Percentiles rank a stretch among this genome's conserved stretches.
These are phyloP conservation scores for Proliferodiscus dingleyae DNA, from an alignment of 2,329 filamentous ascomycete genomes.

Conservation along the genomic window DNA sequence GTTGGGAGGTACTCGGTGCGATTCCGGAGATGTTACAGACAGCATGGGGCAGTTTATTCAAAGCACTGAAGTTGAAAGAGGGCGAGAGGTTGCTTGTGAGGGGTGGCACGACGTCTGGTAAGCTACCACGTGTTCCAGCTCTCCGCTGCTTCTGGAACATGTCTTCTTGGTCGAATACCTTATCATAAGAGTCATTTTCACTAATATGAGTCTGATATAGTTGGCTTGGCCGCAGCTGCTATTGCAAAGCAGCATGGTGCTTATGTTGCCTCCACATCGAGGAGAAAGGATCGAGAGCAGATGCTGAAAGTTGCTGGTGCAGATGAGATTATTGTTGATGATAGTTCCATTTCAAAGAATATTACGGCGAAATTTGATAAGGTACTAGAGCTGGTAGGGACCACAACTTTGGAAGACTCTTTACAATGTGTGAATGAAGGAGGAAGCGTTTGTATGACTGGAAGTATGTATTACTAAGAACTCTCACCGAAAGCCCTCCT, in stretches of 20 bases:
- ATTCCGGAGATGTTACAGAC: conserved; percentile 49
- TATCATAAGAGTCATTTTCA: too few relatives aligned
- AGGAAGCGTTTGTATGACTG: conserved; percentile 42
- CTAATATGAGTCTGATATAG: not conserved
- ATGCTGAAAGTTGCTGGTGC: conserved; percentile 37
- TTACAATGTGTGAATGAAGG: conserved; percentile 34
- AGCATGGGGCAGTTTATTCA: conserved; percentile 41
- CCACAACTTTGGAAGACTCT: conserved; percentile 39
- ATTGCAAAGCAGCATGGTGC: conserved; percentile 40
- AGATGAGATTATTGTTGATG: conserved; percentile 41
- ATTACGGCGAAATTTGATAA: conserved; percentile 38
- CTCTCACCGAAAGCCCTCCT: too few relatives aligned
- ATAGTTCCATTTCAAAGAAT: conserved; percentile 35
- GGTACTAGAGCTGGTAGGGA: conserved; percentile 43
- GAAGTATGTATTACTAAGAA: too few relatives aligned
- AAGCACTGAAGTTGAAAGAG: conserved; percentile 33
- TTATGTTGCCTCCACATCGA: conserved; percentile 38
- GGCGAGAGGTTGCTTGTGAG: conserved; percentile 43
- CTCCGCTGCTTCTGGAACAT: too few relatives aligned
- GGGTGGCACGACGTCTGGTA: conserved; percentile 41
- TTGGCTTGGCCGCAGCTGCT: conserved; percentile 42
- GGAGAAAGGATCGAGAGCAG: conserved; percentile 32
- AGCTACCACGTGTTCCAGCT: not conserved
- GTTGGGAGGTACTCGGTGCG: conserved; percentile 41
- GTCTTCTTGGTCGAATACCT: too few relatives aligned